These are phyloP conservation scores for Globisporangium rhizosaccharum DNA, from an alignment of 352 stramenopile genomes.

Conservation along the genomic window DNA sequence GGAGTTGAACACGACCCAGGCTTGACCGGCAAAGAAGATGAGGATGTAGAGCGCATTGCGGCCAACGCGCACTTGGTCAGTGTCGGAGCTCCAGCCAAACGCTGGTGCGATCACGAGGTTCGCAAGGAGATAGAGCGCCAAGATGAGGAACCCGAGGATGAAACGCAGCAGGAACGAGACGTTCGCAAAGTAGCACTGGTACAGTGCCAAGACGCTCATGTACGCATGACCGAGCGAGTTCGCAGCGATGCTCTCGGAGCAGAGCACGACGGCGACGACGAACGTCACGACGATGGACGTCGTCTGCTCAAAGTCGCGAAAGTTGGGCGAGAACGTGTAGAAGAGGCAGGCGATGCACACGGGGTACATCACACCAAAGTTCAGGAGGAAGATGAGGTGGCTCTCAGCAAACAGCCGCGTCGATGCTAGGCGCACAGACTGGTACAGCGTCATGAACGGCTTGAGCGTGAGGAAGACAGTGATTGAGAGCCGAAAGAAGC, in stretches of 20 bases:
- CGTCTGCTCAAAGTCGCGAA: conserved; percentile 57
- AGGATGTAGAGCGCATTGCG: conserved; percentile 81
- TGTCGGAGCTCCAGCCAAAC: conserved; percentile 30
- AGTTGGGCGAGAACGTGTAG: conserved; percentile 60
- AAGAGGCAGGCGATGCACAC: conserved; percentile 52
- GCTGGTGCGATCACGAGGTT: conserved; percentile 55
- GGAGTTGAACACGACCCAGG: conserved; percentile 82
- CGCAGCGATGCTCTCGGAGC: conserved; percentile 52
- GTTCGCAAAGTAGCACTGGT: conserved; percentile 83
- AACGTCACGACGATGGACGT: conserved; percentile 48
- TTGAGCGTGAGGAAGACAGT: conserved; percentile 64
- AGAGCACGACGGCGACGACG: conserved; percentile 53
- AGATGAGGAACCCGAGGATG: conserved; percentile 47
- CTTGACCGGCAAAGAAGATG: conserved; percentile 71
- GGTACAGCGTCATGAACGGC: conserved; percentile 74
- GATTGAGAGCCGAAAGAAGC: conserved; percentile 63
- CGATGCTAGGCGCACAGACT: conserved; percentile 40
- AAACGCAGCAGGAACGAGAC: conserved; percentile 70
- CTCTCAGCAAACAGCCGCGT: conserved; percentile 45
- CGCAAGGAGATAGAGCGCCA: conserved; percentile 55
- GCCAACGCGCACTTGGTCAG: conserved; percentile 42
- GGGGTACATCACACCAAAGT: conserved; percentile 78
- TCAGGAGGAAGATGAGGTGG: conserved; percentile 69
- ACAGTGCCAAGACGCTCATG: conserved; percentile 71
- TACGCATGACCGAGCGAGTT: conserved; percentile 75